phyloP scores from a whole-genome alignment of 176 grass and related monocot genomes.

The Bonia amplexicaulis region DNA sequence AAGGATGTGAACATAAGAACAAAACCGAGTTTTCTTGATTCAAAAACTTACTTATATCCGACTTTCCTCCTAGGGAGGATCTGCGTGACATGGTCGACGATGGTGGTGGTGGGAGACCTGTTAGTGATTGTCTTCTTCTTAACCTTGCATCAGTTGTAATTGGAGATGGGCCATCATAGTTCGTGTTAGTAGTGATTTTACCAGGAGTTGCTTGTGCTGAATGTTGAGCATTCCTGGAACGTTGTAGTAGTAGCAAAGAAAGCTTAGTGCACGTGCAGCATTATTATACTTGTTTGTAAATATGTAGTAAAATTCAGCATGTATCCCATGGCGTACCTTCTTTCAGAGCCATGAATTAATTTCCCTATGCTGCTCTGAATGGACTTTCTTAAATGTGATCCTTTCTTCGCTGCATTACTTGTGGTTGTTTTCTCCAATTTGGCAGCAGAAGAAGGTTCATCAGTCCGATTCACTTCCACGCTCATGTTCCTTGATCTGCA shows the following conservation, averaged over 20 bases:
- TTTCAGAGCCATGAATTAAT: conserved; percentile 72
- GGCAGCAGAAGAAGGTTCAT: conserved; percentile 34
- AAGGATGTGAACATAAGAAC: conserved; percentile 22
- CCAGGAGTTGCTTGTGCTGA: conserved; percentile 41
- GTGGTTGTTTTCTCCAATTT: conserved; percentile 39
- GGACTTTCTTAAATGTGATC: conserved; percentile 79
- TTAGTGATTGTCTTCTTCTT: conserved; percentile 68
- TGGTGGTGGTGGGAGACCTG: conserved; percentile 34
- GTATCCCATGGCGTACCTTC: conserved; percentile 43
- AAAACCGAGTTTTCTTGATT: conserved; percentile 9
- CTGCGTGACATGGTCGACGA: conserved; percentile 54
- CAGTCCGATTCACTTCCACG: conserved; percentile 3
- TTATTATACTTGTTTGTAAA: conserved; percentile 3
- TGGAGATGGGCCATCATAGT: conserved; percentile 28
- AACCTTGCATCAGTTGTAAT: conserved; percentile 40
- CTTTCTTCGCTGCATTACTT: conserved; percentile 51
- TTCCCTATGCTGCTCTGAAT: conserved; percentile 78
- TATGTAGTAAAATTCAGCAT: not conserved
- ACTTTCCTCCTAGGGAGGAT: conserved; percentile 76
- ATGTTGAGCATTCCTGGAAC: conserved; percentile 48
- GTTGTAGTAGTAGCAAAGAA: conserved; percentile 16
- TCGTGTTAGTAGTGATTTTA: conserved; percentile 27
- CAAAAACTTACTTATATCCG: conserved; percentile 54
- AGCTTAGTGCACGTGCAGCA: not conserved
- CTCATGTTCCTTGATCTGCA: conserved; percentile 40